Evolutionary conservation across 192 early-diverging fungal species (phyloP).

Genomic region (Bifiguratus adelaidae): DNA sequence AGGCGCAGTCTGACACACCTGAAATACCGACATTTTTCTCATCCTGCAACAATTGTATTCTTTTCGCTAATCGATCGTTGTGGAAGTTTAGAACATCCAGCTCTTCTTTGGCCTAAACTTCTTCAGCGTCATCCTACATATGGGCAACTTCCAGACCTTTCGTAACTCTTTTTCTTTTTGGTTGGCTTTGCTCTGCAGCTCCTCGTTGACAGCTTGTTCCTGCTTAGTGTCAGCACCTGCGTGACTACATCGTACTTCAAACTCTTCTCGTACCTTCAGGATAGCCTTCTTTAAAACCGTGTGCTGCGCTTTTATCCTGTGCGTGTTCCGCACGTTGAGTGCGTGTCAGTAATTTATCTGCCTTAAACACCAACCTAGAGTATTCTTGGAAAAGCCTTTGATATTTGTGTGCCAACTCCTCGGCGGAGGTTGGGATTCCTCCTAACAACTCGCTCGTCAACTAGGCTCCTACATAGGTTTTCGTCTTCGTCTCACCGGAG

Average conservation of each 20-base stretch:
- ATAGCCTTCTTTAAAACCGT: conserved; percentile 45
- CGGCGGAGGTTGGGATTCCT: conserved; percentile 24
- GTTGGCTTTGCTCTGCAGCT: conserved; percentile 36
- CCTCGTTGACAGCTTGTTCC: conserved; percentile 41
- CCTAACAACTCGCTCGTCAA: too few species aligned
- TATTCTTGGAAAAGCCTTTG: conserved; percentile 41
- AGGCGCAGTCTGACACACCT: too few species aligned
- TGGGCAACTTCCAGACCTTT: conserved; percentile 18
- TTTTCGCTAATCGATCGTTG: conserved; percentile 45
- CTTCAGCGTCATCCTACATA: not conserved
- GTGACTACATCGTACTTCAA: not conserved
- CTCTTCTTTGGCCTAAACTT: conserved; percentile 26
- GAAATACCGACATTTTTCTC: too few species aligned
- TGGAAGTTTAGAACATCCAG: conserved; percentile 46
- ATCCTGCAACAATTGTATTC: conserved; percentile 43
- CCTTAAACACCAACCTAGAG: conserved; percentile 23
- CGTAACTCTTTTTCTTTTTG: conserved; percentile 46
- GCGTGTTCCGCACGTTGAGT: not conserved
- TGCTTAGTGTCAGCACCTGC: not conserved
- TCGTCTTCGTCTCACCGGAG: too few species aligned
- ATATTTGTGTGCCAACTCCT: conserved; percentile 44
- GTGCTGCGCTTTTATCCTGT: conserved; percentile 48
- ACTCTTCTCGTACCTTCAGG: conserved; percentile 24
- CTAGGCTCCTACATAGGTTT: too few species aligned
- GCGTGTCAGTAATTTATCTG: not conserved